Conservation (phyloP, 2,329 filamentous ascomycete genomes). For the Grosmannia clavigera region DNA sequence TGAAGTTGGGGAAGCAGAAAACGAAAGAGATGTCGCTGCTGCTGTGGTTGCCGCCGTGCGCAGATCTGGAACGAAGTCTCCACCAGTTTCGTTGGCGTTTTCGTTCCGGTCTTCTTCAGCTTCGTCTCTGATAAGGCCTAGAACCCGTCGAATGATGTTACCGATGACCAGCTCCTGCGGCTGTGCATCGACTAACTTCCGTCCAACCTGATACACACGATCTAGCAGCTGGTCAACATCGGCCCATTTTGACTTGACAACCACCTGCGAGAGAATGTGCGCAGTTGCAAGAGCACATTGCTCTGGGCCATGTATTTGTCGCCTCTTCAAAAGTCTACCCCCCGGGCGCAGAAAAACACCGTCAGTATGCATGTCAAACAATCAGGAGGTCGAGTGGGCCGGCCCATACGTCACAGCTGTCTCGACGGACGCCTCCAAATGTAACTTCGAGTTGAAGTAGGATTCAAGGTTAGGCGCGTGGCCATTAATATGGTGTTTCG, state of each 20-base stretch:
- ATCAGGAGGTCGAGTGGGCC: not conserved
- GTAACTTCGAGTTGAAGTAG: constrained; percentile 53
- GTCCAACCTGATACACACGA: constrained; percentile 67
- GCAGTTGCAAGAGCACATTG: constrained; percentile 86
- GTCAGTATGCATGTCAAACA: not conserved
- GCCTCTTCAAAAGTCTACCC: constrained; percentile 70
- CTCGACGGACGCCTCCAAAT: constrained; percentile 74
- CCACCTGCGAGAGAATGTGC: constrained; percentile 74
- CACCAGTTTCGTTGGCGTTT: constrained; percentile 35
- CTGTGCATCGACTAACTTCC: constrained; percentile 67
- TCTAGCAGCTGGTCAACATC: constrained; percentile 69
- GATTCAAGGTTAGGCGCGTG: constrained; percentile 63
- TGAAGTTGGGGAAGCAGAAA: constrained; percentile 27
- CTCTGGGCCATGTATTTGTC: constrained; percentile 79
- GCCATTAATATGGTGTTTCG: constrained; percentile 30
- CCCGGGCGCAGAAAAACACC: not conserved
- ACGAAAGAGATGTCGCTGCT: constrained; percentile 35
- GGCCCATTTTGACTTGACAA: constrained; percentile 66
- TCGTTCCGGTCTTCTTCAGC: constrained; percentile 65
- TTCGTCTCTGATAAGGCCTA: constrained; percentile 86
- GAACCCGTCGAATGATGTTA: constrained; percentile 82
- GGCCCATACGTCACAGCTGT: constrained; percentile 61
- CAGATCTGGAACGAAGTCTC: constrained; percentile 36
- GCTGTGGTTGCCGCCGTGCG: not conserved
- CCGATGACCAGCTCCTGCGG: constrained; percentile 85